Percentiles rank a stretch among this genome's conserved stretches.
Evolutionary conservation across 176 grass and related monocot genomes (phyloP).

Genomic region (Otatea glauca): DNA sequence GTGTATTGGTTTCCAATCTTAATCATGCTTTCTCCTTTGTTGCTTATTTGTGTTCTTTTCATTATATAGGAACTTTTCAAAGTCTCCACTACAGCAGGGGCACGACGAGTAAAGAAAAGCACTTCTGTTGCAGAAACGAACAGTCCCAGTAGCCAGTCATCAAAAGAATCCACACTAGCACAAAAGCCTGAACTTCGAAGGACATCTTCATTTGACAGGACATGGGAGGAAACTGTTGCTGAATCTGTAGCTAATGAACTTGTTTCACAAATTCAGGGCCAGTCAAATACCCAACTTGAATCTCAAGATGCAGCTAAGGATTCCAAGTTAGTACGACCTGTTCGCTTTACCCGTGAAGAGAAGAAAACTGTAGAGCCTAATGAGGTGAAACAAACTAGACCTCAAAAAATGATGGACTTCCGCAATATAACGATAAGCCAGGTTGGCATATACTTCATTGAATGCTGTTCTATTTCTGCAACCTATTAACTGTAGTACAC

Average conservation of each 20-base stretch:
- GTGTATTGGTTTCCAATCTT: neutral
- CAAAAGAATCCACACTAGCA: conserved; percentile 51
- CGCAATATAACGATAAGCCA: conserved; percentile 94
- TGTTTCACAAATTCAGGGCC: conserved; percentile 70
- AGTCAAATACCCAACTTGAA: conserved; percentile 58
- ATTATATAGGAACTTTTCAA: conserved; percentile 87
- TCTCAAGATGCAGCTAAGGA: conserved; percentile 60
- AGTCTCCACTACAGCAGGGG: conserved; percentile 85
- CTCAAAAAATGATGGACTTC: conserved; percentile 91
- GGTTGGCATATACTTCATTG: conserved; percentile 56
- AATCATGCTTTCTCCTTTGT: conserved; percentile 33
- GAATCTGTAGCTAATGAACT: conserved; percentile 94
- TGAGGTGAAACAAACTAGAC: conserved; percentile 75
- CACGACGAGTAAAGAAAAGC: conserved; percentile 78
- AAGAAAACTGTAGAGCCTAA: conserved; percentile 73
- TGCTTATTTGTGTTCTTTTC: conserved; percentile 38
- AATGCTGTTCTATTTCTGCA: conserved; percentile 34
- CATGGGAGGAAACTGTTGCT: conserved; percentile 96
- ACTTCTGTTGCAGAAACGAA: conserved; percentile 58
- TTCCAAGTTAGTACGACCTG: conserved; percentile 55
- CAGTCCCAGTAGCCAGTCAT: conserved; percentile 52
- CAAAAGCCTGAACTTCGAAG: conserved; percentile 77
- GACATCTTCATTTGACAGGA: conserved; percentile 85
- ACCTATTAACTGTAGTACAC: conserved; percentile 27
- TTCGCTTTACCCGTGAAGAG: conserved; percentile 65